Conservation (phyloP, 2,329 filamentous ascomycete genomes). For the Aspergillus sp. region DNA sequence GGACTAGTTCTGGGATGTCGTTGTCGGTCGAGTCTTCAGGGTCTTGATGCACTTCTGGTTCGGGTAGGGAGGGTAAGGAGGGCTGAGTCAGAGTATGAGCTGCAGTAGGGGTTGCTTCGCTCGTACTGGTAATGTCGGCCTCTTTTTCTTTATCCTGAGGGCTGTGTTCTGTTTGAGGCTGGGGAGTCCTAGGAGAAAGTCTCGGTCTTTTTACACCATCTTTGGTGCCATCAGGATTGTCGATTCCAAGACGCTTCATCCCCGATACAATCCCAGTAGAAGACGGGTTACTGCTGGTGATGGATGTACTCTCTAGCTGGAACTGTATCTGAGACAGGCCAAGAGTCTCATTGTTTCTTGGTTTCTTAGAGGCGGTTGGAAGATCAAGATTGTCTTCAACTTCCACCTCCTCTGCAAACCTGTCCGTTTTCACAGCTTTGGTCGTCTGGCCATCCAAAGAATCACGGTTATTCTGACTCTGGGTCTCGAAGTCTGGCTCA, state of each 20-base stretch:
- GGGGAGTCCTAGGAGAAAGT: not conserved
- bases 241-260: not conserved
- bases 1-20: constrained; percentile 22
- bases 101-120: too few relatives aligned
- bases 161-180: not conserved
- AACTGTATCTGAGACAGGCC: not conserved
- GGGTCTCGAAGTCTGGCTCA: not conserved
- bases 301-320: not conserved
- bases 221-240: not conserved
- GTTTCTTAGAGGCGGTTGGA: not conserved
- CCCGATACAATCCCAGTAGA: not conserved
- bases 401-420: not conserved
- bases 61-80: too few relatives aligned
- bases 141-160: not conserved
- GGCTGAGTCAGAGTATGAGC: too few relatives aligned
- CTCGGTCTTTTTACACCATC: not conserved
- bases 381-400: not conserved
- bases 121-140: too few relatives aligned
- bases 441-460: not conserved
- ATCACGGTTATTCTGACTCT: not conserved
- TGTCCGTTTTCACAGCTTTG: not conserved
- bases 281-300: not conserved
- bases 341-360: not conserved
- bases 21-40: not conserved
- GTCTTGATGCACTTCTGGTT: not conserved